Base-by-base conservation (phyloP, 2,329 filamentous ascomycete genomes). In the Fusarium udum region DNA sequence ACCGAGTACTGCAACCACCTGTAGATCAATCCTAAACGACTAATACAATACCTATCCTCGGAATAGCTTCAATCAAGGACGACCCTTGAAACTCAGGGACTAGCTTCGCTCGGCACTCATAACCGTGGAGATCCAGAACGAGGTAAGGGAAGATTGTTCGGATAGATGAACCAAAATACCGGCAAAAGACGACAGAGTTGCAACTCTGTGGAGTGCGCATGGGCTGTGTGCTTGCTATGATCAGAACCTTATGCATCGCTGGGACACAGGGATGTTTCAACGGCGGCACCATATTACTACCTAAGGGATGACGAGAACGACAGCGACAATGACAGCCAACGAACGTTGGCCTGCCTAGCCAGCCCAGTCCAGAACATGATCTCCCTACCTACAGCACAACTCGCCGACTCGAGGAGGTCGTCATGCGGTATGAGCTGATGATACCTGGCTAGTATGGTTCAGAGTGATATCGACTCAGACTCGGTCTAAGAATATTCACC, bases 231-330 rank as follows among this genome's bases (percentile, higher is more conserved):
- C n/a, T 57, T 48, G 48, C 59, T 69, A 49, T 58, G 40, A 73
- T 61, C 66, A 73, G 70, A 73, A 73, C 71, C 62, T 64, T 71
- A 55, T 70, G 42, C 51, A 58, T 64, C 65, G 42, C 61, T 63
- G 61, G 61, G 61, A 61, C 61, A 61, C 64, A 68, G 65, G 69
- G 61, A 59, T 56, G 51, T 68, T 53, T 36, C 24, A 57, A 64
- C 58, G 49, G 65, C 58, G 49, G 58, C 57, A 55, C 36, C 49
- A 40, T n/a, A 42, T 55, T 40, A 40, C 51, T n/a, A 40, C 51
- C 51, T 42, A 14, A 14, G 20, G 18, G 24, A 55, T 42, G 51
- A 40, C 20, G 36, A 55, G 51, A 55, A 34, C 22, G 10, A 48
- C 39, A 24, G 12, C 24, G 37, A 20, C 40, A 48, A 26, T 59